Evolutionary conservation across 768 basidiomycete species (phyloP).

Genomic region (Erythrobasidium yunnanense): DNA sequence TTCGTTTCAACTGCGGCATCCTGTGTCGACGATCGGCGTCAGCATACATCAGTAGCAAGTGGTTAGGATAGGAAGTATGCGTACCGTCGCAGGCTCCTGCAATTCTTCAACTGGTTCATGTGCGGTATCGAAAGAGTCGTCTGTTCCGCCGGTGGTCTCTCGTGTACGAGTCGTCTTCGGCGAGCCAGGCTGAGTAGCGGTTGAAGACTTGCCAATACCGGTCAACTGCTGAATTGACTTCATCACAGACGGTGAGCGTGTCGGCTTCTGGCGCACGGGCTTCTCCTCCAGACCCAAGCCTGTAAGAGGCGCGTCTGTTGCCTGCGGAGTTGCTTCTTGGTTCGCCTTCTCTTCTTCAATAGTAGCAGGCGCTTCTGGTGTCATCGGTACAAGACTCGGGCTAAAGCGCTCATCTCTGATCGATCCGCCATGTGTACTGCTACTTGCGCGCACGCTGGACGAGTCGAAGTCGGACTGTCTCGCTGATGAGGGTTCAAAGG

Average conservation of each 20-base stretch:
- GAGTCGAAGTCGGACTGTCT: constrained; percentile 13
- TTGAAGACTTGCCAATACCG: neutral
- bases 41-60: too few species aligned
- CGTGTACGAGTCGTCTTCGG: neutral
- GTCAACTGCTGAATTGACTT: neutral
- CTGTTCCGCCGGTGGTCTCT: neutral
- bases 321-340: too few species aligned
- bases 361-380: too few species aligned
- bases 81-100: neutral
- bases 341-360: too few species aligned
- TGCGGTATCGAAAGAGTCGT: neutral
- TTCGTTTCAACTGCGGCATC: too few species aligned
- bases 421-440: neutral
- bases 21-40: too few species aligned
- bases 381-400: neutral
- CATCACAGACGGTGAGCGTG: neutral
- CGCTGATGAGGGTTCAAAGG: neutral
- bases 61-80: too few species aligned
- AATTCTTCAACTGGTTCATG: neutral
- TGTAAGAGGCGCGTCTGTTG: neutral
- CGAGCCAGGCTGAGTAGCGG: neutral
- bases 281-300: neutral
- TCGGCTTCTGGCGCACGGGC: neutral
- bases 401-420: neutral
- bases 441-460: neutral